Percentiles rank a stretch among this genome's conserved stretches.
These are phyloP conservation scores for Pseudoscleropodium purum DNA, from an alignment of 225 moss, liverwort and hornwort species.

Conservation along the genomic window DNA sequence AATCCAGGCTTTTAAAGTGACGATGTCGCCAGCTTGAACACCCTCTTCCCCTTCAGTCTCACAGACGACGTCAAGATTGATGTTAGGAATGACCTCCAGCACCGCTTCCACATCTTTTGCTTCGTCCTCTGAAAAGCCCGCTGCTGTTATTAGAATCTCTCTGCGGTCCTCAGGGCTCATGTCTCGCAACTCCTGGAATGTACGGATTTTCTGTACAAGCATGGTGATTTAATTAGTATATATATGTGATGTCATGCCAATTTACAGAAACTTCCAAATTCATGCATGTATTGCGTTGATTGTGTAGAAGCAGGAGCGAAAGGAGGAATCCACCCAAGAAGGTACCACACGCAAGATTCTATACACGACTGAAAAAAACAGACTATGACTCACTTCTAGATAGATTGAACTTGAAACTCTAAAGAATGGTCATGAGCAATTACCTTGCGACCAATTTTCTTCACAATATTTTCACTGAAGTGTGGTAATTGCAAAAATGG, in stretches of 20 bases:
- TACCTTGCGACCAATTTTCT: constrained; percentile 91
- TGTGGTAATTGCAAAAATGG: constrained; percentile 91
- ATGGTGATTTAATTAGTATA: not conserved
- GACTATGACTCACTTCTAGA: not conserved
- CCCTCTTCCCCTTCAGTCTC: constrained; percentile 99
- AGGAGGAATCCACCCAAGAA: not conserved
- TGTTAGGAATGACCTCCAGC: constrained; percentile 70
- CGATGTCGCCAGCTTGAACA: constrained; percentile 96
- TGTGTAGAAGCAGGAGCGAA: not conserved
- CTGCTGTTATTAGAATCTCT: constrained; percentile 52
- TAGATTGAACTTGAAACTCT: not conserved
- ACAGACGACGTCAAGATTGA: constrained; percentile 61
- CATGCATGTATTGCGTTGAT: not conserved
- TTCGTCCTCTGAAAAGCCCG: constrained; percentile 66
- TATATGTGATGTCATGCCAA: not conserved
- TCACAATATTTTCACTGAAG: constrained; percentile 74
- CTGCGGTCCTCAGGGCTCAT: constrained; percentile 46
- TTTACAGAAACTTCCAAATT: not conserved
- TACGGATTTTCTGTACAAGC: constrained; percentile 64
- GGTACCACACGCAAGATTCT: not conserved
- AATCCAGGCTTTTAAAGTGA: constrained; percentile 85
- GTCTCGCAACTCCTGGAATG: constrained; percentile 84
- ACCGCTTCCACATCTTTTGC: constrained; percentile 82
- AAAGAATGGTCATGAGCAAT: not conserved
- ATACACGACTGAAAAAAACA: not conserved